Conservation (phyloP, 108 stramenopile species). For the Ochromonas danica region DNA sequence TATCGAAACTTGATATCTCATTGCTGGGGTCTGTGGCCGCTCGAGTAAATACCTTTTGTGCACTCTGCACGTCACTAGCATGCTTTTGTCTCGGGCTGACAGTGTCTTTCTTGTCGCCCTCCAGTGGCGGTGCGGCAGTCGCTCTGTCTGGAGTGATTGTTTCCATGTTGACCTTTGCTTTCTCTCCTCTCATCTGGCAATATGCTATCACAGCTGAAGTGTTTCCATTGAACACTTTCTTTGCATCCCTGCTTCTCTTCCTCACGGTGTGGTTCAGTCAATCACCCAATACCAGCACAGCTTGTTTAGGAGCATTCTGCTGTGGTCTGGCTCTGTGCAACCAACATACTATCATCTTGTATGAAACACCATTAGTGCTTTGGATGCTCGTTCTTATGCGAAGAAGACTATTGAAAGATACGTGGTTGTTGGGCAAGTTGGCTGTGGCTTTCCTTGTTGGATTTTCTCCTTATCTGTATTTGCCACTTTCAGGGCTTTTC, state of each 20-base stretch:
- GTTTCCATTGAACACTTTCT: slow-evolving; percentile 75
- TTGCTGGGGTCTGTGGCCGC: neutral
- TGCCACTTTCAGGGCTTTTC: slow-evolving; percentile 53
- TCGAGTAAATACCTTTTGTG: slow-evolving; percentile 31
- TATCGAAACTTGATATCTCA: slow-evolving; percentile 13
- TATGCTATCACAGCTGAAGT: slow-evolving; percentile 75
- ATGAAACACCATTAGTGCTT: slow-evolving; percentile 51
- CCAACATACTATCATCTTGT: slow-evolving; percentile 72
- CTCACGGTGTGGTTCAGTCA: slow-evolving; percentile 41
- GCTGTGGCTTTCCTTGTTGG: slow-evolving; percentile 53
- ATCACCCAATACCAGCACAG: neutral
- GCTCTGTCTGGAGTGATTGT: slow-evolving; percentile 16
- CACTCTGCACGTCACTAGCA: slow-evolving; percentile 26
- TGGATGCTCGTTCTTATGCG: slow-evolving; percentile 43
- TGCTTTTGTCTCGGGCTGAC: slow-evolving; percentile 38
- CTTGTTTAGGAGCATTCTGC: slow-evolving; percentile 58
- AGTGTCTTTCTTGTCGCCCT: slow-evolving; percentile 39
- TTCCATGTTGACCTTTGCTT: slow-evolving; percentile 42
- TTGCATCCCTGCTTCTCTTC: slow-evolving; percentile 53
- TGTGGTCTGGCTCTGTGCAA: slow-evolving; percentile 69
- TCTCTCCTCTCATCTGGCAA: slow-evolving; percentile 72
- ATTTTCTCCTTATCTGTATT: slow-evolving; percentile 57
- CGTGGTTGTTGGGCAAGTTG: neutral
- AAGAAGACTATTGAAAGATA: neutral
- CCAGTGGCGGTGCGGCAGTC: slow-evolving; percentile 43